Conservation (phyloP, 768 basidiomycete species). For the Saitozyma sp. region DNA sequence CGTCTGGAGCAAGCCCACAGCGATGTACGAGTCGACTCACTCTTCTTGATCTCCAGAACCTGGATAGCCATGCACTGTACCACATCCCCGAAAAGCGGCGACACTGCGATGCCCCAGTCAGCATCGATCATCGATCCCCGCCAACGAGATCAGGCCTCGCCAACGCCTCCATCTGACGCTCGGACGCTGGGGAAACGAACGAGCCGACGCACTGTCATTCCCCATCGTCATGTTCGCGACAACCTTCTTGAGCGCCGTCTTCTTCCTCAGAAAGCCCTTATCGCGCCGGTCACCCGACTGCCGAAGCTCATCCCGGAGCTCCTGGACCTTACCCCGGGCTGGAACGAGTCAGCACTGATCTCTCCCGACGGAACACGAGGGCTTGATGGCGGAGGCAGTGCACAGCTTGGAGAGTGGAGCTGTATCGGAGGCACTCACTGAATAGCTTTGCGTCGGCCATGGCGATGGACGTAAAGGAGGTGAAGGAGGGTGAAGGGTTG, state of each 20-base stretch:
- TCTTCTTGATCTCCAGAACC: slow-evolving; percentile 97
- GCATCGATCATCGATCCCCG: slow-evolving; percentile 14
- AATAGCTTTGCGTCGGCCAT: slow-evolving; percentile 55
- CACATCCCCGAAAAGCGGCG: slow-evolving; percentile 89
- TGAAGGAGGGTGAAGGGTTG: too few relatives aligned
- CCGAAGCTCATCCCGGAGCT: slow-evolving; percentile 86
- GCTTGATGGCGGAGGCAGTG: not conserved
- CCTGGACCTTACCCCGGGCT: slow-evolving; percentile 58
- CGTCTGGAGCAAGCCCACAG: not conserved
- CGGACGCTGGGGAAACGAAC: not conserved
- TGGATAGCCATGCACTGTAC: slow-evolving; percentile 94
- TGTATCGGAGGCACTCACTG: slow-evolving; percentile 33
- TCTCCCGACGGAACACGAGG: not conserved
- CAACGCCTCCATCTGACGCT: not conserved
- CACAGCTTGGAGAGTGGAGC: not conserved
- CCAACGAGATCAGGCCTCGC: slow-evolving; percentile 1
- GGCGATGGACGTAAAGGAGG: not conserved
- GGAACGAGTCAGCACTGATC: not conserved
- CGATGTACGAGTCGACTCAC: slow-evolving; percentile 57
- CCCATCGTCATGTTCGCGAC: slow-evolving; percentile 99
- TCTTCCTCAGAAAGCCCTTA: slow-evolving; percentile 91
- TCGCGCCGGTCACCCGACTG: slow-evolving; percentile 85
- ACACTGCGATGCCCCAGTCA: slow-evolving; percentile 62
- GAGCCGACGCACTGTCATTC: slow-evolving; percentile 80
- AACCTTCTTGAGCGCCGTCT: slow-evolving; percentile 92